Conservation (phyloP, 345 rosid genomes). For the Citropsis articulata region DNA sequence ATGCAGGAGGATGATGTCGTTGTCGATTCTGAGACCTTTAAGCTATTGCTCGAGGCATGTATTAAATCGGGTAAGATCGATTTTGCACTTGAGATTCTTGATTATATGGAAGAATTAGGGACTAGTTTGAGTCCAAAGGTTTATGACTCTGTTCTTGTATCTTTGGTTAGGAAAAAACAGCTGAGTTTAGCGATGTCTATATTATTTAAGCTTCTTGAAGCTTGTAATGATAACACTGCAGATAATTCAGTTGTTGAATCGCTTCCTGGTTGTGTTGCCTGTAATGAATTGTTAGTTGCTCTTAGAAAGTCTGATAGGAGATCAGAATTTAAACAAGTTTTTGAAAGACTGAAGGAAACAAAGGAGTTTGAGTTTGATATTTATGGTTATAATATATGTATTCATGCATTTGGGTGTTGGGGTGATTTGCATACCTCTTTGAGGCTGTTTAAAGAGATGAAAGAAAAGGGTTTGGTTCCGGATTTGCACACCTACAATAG, state of each 20-base stretch:
- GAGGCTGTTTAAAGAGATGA: conserved; percentile 80
- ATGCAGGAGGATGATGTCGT: conserved; percentile 65
- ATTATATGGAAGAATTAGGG: conserved; percentile 68
- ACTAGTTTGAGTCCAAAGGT: conserved; percentile 38
- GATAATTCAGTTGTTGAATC: conserved; percentile 23
- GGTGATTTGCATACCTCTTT: conserved; percentile 64
- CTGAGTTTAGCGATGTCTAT: conserved; percentile 57
- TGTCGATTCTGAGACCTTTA: conserved; percentile 54
- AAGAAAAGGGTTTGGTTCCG: conserved; percentile 48
- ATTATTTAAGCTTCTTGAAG: conserved; percentile 64
- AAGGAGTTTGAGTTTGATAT: conserved; percentile 58
- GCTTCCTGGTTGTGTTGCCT: conserved; percentile 51
- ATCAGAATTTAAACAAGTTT: conserved; percentile 50
- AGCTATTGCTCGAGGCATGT: conserved; percentile 53
- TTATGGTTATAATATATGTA: conserved; percentile 77
- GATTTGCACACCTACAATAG: conserved; percentile 91
- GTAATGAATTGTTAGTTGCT: conserved; percentile 66
- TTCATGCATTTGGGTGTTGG: conserved; percentile 85
- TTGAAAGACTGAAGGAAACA: conserved; percentile 39
- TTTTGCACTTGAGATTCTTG: conserved; percentile 63
- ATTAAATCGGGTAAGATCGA: conserved; percentile 61
- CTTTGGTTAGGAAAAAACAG: conserved; percentile 61
- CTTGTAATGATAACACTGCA: conserved; percentile 12
- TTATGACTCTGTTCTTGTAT: conserved; percentile 66
- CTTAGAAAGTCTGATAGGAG: conserved; percentile 60